Evolutionary conservation across 2,329 filamentous ascomycete species (phyloP).

Genomic region (Alternaria sp.): DNA sequence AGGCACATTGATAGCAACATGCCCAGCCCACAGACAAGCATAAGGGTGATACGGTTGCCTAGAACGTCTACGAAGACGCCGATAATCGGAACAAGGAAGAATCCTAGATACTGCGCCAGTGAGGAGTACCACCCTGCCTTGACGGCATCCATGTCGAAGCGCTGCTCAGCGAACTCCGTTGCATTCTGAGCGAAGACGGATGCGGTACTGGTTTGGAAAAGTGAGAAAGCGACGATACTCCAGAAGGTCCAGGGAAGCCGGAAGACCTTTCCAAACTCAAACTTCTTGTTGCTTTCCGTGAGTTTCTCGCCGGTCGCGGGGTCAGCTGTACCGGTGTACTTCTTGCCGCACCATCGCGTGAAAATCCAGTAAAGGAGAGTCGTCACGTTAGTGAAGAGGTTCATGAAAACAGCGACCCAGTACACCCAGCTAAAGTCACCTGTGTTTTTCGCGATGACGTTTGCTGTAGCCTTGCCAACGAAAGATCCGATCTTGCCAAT

Average conservation of each 20-base stretch:
- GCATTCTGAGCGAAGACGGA: constrained; percentile 65
- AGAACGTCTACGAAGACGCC: constrained; percentile 65
- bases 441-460: constrained; percentile 65
- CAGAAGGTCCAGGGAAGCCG: constrained; percentile 68
- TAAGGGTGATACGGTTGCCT: constrained; percentile 61
- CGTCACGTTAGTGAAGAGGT: constrained; percentile 67
- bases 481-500: constrained; percentile 69
- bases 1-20: constrained; percentile 64
- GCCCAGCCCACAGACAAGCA: constrained; percentile 57
- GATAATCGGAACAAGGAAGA: constrained; percentile 66
- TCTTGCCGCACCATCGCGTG: constrained; percentile 59
- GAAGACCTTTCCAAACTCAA: constrained; percentile 64
- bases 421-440: constrained; percentile 70
- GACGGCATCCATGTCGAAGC: constrained; percentile 64
- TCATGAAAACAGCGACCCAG: constrained; percentile 70
- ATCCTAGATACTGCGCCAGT: constrained; percentile 63
- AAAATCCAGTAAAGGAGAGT: constrained; percentile 66
- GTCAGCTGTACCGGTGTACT: constrained; percentile 59
- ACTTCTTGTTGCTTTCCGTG: constrained; percentile 67
- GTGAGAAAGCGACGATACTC: constrained; percentile 62
- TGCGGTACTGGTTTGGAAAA: constrained; percentile 67
- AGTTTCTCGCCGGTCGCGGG: constrained; percentile 66
- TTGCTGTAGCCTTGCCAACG: constrained; percentile 67
- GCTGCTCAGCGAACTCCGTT: constrained; percentile 67
- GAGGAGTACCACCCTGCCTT: constrained; percentile 69